Conservation (phyloP, 441 rosid genomes). For the Erodium moschatum region DNA sequence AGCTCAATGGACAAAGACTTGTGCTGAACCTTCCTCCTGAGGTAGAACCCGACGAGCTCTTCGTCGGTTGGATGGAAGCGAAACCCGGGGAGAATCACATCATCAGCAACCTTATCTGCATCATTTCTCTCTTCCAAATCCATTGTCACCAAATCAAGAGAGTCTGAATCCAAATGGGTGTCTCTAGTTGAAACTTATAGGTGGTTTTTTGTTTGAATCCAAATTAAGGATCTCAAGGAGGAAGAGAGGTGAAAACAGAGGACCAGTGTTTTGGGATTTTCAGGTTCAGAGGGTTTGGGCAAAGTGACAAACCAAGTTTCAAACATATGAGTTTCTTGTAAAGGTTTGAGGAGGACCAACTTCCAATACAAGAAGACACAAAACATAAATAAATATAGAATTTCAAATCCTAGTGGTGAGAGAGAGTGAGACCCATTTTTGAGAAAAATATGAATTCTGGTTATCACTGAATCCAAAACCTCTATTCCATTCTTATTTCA, state of each 20-base stretch:
- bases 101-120: conserved; percentile 43
- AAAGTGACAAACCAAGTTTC: conserved; percentile 40
- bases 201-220: conserved; percentile 24
- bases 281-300: neutral
- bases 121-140: conserved; percentile 17
- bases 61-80: conserved; percentile 60
- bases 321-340: neutral
- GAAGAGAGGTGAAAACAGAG: conserved; percentile 19
- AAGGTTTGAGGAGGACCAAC: conserved; percentile 19
- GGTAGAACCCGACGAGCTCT: conserved; percentile 84
- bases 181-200: neutral
- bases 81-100: conserved; percentile 73
- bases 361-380: conserved; percentile 22
- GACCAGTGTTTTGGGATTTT: too few relatives aligned
- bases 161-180: too few relatives aligned
- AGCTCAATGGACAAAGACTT: conserved; percentile 61
- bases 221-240: conserved; percentile 28
- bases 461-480: conserved; percentile 24
- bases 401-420: conserved; percentile 8
- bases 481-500: conserved; percentile 25
- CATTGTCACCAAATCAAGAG: too few relatives aligned
- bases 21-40: conserved; percentile 59
- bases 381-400: conserved; percentile 21
- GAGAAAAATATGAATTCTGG: conserved; percentile 9
- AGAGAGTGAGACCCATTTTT: neutral